These are phyloP conservation scores for Nakazawaea peltata DNA, from an alignment of 805 yeast genomes.

Conservation along the genomic window DNA sequence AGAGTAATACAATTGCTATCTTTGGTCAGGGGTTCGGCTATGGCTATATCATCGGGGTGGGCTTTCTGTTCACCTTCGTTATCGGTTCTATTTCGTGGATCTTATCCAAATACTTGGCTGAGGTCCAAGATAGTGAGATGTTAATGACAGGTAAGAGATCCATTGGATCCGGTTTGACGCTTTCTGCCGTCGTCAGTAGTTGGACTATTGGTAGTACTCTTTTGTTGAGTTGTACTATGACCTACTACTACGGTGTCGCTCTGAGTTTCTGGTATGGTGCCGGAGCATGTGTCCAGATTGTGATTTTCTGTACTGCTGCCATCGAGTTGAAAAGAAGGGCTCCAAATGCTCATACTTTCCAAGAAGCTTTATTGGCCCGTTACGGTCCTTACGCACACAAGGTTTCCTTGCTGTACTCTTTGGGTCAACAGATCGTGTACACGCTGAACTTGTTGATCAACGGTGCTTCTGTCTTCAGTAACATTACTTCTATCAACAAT, in stretches of 20 bases:
- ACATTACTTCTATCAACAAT: conserved; percentile 24
- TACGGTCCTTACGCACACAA: conserved; percentile 24
- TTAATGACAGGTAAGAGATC: conserved; percentile 29
- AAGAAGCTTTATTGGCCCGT: conserved; percentile 23
- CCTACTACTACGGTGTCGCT: conserved; percentile 25
- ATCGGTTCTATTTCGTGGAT: conserved; percentile 27
- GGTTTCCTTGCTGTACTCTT: conserved; percentile 19
- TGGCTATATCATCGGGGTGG: conserved; percentile 35
- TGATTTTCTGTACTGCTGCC: conserved; percentile 23
- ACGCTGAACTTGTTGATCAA: conserved; percentile 25
- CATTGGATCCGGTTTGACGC: conserved; percentile 27
- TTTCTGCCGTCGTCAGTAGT: conserved; percentile 26
- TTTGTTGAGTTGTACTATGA: conserved; percentile 21
- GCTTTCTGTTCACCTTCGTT: conserved; percentile 33
- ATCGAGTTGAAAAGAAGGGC: conserved; percentile 26
- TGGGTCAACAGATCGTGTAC: conserved; percentile 21
- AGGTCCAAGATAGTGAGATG: conserved; percentile 35
- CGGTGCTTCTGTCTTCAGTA: conserved; percentile 25
- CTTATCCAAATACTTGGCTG: conserved; percentile 27
- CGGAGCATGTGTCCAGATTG: conserved; percentile 27
- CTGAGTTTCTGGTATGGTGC: conserved; percentile 28
- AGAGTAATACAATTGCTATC: conserved; percentile 8
- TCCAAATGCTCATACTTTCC: conserved; percentile 28
- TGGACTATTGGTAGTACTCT: conserved; percentile 29
- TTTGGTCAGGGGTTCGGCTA: conserved; percentile 23